phyloP scores from a whole-genome alignment of 2,329 filamentous ascomycete genomes.

The Leptosphaerulina australis region DNA sequence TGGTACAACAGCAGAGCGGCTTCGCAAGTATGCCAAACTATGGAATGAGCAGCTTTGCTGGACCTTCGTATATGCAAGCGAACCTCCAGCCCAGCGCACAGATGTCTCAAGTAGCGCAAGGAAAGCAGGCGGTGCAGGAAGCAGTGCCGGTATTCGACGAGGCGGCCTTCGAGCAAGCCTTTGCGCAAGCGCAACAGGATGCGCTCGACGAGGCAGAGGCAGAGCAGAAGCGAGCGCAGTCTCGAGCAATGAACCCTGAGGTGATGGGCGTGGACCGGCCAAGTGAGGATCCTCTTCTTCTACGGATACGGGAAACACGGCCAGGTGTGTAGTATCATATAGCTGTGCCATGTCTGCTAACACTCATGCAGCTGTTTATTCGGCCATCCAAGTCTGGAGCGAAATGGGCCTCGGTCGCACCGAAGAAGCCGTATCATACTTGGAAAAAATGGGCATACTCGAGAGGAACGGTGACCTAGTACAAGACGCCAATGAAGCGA shows the following conservation, averaged over 20 bases:
- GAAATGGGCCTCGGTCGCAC: constrained; percentile 38
- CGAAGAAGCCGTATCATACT: constrained; percentile 33
- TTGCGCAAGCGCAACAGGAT: constrained; percentile 56
- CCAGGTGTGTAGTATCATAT: constrained; percentile 39
- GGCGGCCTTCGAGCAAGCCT: constrained; percentile 62
- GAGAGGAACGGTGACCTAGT: constrained; percentile 35
- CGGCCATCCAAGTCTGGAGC: constrained; percentile 42
- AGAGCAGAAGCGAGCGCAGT: constrained; percentile 21
- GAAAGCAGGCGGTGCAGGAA: constrained; percentile 45
- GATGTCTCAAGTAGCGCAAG: constrained; percentile 37
- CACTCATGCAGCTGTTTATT: constrained; percentile 36
- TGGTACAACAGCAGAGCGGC: constrained; percentile 33
- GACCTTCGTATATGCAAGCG: constrained; percentile 34
- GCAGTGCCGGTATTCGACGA: constrained; percentile 57
- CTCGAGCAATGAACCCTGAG: constrained; percentile 24
- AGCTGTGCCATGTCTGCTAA: constrained; percentile 22
- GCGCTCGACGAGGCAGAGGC: constrained; percentile 37
- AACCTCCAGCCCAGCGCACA: constrained; percentile 27
- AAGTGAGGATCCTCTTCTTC: constrained; percentile 41
- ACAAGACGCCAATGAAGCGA: constrained; percentile 41
- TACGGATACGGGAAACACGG: constrained; percentile 42
- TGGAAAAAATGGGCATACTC: constrained; percentile 34
- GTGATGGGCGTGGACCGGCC: constrained; percentile 28
- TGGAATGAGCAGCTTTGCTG: constrained; percentile 36
- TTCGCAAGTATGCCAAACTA: constrained; percentile 39